A percentile compares a stretch with the other conserved stretches of the same genome.
Conservation (phyloP, 768 basidiomycete genomes). For the Suillus alpinus region DNA sequence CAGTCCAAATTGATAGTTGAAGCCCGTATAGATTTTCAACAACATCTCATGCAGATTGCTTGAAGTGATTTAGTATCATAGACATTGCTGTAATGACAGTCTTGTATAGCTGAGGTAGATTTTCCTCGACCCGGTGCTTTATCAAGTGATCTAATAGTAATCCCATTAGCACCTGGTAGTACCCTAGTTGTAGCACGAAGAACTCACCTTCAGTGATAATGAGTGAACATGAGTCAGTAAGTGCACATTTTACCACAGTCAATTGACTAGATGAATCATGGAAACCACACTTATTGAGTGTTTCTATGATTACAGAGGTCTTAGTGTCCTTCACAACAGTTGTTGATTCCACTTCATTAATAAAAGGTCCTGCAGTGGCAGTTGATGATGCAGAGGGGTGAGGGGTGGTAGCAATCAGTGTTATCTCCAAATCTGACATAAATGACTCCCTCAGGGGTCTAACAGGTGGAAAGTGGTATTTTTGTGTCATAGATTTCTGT, state of each 20-base stretch:
- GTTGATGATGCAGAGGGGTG: not conserved
- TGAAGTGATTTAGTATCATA: not conserved
- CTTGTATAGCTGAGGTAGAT: not conserved
- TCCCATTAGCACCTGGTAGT: too few species aligned
- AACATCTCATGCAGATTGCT: not conserved
- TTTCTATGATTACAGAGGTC: not conserved
- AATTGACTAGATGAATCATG: too few species aligned
- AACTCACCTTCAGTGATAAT: not conserved
- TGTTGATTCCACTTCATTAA: accelerated
- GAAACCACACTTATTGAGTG: not conserved
- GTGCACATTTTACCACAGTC: too few species aligned
- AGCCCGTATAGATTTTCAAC: not conserved
- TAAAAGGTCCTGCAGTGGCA: too few species aligned
- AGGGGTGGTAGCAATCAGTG: not conserved
- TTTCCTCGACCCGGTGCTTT: not conserved
- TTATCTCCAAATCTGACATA: not conserved
- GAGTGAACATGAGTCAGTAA: not conserved
- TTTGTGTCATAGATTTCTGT: not conserved
- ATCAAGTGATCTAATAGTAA: too few species aligned
- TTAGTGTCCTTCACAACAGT: not conserved
- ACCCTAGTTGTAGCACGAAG: too few species aligned
- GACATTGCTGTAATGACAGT: not conserved
- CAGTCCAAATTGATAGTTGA: not conserved
- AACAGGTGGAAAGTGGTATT: not conserved
- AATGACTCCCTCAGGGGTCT: not conserved